Evolutionary conservation across 2,329 filamentous ascomycete species (phyloP).

Genomic region (Penicillium concentricum): DNA sequence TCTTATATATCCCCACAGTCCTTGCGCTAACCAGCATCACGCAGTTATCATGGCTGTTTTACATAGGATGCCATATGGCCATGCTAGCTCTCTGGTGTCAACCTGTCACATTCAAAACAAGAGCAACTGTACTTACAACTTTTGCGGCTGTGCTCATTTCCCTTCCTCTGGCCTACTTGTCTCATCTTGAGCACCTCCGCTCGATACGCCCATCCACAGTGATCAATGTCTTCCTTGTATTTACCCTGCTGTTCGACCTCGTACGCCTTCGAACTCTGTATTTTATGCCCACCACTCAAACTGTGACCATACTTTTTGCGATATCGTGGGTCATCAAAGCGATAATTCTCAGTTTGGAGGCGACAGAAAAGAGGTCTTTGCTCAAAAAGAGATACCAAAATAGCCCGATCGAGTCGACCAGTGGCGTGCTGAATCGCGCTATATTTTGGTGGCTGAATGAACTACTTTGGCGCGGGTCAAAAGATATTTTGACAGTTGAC

Average conservation of each 20-base stretch:
- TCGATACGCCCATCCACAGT: conserved; percentile 21
- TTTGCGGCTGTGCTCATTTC: conserved; percentile 3
- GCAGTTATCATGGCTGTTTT: conserved; percentile 10
- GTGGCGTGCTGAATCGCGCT: conserved; percentile 29
- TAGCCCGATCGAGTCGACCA: conserved; percentile 22
- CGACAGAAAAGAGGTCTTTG: conserved; percentile 39
- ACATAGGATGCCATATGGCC: conserved; percentile 13
- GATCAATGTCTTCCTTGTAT: conserved; percentile 10
- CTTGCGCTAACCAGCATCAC: not conserved
- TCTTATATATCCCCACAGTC: not conserved
- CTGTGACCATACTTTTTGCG: conserved; percentile 10
- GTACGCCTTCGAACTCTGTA: conserved; percentile 18
- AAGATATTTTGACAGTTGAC: conserved; percentile 36
- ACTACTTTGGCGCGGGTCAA: conserved; percentile 30
- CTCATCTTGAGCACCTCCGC: conserved; percentile 21
- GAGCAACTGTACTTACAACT: conserved; percentile 12
- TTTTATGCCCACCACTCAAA: conserved; percentile 12
- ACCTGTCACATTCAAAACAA: conserved; percentile 11
- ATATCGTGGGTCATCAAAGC: conserved; percentile 35
- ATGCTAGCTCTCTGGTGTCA: conserved; percentile 15
- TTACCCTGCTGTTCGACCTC: conserved; percentile 16
- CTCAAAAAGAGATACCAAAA: conserved; percentile 15
- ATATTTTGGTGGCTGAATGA: conserved; percentile 41
- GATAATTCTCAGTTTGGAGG: conserved; percentile 44
- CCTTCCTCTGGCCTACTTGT: conserved; percentile 11